Evolutionary conservation across 306 rosid genomes (phyloP).

Genomic region (Prunus dulcis): DNA sequence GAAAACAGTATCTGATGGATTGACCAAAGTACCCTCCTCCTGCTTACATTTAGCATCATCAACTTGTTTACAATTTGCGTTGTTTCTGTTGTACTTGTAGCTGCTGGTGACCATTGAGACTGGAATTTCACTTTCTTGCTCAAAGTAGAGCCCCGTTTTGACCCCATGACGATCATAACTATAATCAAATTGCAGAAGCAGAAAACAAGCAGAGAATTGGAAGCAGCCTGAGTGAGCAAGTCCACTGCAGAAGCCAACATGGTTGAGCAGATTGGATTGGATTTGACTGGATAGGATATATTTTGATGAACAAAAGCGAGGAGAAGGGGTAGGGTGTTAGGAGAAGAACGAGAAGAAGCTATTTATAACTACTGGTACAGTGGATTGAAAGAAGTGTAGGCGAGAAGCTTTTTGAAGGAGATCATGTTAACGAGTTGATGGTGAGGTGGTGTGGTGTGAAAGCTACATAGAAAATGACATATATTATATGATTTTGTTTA

Average conservation of each 20-base stretch:
- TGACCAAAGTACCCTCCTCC: conserved; percentile 1
- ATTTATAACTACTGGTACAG: conserved; percentile 28
- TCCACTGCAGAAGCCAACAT: conserved; percentile 58
- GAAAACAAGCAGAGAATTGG: conserved; percentile 58
- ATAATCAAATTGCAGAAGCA: conserved; percentile 76
- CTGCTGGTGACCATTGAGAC: conserved; percentile 9
- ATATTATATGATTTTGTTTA: not conserved
- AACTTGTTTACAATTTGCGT: conserved; percentile 23
- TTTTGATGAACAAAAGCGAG: not conserved
- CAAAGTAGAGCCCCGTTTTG: conserved; percentile 39
- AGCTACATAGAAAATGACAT: conserved; percentile 33
- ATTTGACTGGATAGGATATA: not conserved
- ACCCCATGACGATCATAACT: conserved; percentile 51
- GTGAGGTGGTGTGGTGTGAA: conserved; percentile 40
- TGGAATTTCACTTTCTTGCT: conserved; percentile 37
- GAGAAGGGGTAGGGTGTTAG: not conserved
- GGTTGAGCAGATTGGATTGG: conserved; percentile 4
- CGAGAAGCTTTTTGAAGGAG: conserved; percentile 26
- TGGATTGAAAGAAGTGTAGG: conserved; percentile 33
- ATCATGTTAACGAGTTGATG: conserved; percentile 12
- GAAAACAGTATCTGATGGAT: not conserved
- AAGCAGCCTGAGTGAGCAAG: conserved; percentile 56
- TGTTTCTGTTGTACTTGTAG: not conserved
- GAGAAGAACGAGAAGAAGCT: conserved; percentile 18
- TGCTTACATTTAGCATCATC: not conserved